A percentile compares a stretch with the other conserved stretches of the same genome.
Conservation (phyloP, 306 rosid genomes). For the Arachis hypogaea region DNA sequence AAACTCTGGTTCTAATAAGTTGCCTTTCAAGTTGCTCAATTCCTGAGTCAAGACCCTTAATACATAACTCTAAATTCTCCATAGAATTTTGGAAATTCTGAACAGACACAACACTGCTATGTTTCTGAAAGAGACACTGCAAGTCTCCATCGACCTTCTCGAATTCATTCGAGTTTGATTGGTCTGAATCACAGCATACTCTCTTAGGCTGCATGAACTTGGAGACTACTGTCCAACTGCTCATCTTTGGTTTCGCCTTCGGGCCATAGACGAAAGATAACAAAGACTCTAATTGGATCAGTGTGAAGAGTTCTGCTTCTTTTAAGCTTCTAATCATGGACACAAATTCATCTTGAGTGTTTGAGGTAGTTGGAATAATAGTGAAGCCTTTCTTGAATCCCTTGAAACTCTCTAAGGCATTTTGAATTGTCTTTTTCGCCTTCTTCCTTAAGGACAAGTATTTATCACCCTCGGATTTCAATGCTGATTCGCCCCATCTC, state of each 20-base stretch:
- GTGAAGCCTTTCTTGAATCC: neutral
- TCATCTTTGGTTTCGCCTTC: constrained; percentile 15
- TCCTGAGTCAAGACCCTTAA: constrained; percentile 36
- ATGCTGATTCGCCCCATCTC: constrained; percentile 1
- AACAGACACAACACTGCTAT: neutral
- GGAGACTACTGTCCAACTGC: constrained; percentile 31
- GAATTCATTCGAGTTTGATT: constrained; percentile 36
- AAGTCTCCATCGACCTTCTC: constrained; percentile 29
- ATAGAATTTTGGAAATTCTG: constrained; percentile 31
- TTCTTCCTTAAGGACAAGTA: constrained; percentile 44
- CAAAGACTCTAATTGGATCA: constrained; percentile 28
- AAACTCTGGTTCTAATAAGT: constrained; percentile 40
- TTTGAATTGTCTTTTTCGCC: constrained; percentile 40
- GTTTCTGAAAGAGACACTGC: constrained; percentile 29
- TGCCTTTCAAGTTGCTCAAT: constrained; percentile 32
- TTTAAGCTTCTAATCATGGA: constrained; percentile 31
- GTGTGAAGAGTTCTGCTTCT: constrained; percentile 38
- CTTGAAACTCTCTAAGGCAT: constrained; percentile 31
- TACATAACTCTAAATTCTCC: constrained; percentile 36
- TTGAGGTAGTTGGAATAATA: constrained; percentile 12
- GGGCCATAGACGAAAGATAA: constrained; percentile 11
- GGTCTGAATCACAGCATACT: constrained; percentile 22
- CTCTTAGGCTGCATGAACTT: constrained; percentile 39
- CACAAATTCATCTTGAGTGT: constrained; percentile 8
- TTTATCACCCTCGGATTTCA: constrained; percentile 24